phyloP scores from a whole-genome alignment of 371 early-diverging fungal genomes.

The Saksenaea vasiformis region DNA sequence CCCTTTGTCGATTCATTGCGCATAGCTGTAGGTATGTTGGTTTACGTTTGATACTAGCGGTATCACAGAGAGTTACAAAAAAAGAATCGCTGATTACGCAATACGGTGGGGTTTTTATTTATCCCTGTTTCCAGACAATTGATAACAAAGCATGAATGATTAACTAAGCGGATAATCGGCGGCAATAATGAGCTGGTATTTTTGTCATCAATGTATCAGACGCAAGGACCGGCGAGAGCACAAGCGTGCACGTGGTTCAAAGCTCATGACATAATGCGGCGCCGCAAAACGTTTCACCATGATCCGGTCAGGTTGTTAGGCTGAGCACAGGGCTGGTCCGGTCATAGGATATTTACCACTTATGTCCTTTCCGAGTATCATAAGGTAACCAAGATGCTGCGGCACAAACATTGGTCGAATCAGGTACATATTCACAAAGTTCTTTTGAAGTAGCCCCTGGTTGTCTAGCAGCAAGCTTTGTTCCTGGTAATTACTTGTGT shows the following conservation, averaged over 20 bases:
- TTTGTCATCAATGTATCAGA: background rate
- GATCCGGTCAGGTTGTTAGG: background rate
- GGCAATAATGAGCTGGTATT: background rate
- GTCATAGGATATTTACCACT: background rate
- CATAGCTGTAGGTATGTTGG: no score
- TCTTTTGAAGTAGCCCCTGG: background rate
- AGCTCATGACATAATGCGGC: background rate
- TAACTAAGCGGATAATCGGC: background rate
- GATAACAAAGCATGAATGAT: background rate
- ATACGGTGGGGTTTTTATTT: no score
- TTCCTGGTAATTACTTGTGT: background rate
- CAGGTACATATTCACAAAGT: background rate
- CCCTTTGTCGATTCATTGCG: no score
- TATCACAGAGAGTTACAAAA: no score
- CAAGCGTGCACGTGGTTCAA: background rate
- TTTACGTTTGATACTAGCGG: no score
- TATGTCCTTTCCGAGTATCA: background rate
- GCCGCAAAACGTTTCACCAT: slow-evolving; percentile 3
- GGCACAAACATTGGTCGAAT: background rate
- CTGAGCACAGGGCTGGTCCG: background rate
- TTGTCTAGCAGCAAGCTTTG: background rate
- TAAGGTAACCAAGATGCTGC: background rate
- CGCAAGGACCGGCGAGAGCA: background rate
- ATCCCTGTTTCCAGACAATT: background rate
- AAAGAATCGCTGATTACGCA: no score